Conservation (phyloP, 2,329 filamentous ascomycete species). For the Paramyrothecium sp. region DNA sequence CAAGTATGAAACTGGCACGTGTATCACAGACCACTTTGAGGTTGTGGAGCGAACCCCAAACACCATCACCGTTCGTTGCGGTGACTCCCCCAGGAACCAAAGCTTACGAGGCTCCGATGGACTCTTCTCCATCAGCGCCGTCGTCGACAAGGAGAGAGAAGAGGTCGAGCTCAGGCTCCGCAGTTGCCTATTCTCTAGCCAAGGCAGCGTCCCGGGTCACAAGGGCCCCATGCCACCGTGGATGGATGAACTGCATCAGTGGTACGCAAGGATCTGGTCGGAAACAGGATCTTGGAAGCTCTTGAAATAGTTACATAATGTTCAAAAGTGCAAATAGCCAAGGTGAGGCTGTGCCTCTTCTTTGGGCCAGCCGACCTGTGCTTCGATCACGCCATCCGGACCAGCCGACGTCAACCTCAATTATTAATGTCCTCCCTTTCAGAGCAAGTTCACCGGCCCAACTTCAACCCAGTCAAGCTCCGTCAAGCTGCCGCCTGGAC, state of each 20-base stretch:
- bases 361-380: no score
- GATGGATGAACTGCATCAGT: constrained; percentile 31
- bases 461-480: no score
- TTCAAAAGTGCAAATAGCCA: constrained; percentile 5
- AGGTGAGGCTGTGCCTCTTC: no score
- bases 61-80: constrained; percentile 62
- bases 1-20: constrained; percentile 60
- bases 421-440: no score
- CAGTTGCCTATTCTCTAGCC: constrained; percentile 57
- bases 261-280: constrained; percentile 39
- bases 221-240: constrained; percentile 26
- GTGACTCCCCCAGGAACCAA: constrained; percentile 59
- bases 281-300: constrained; percentile 37
- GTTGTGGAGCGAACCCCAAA: constrained; percentile 63
- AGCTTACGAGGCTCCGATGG: constrained; percentile 61
- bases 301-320: constrained; percentile 18
- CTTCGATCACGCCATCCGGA: no score
- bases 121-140: constrained; percentile 63
- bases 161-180: constrained; percentile 65
- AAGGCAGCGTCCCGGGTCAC: constrained; percentile 29
- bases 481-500: no score
- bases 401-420: no score
- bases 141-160: constrained; percentile 55
- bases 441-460: no score
- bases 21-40: constrained; percentile 71